phyloP scores from a whole-genome alignment of 345 rosid genomes.

The Lepidium africanum region DNA sequence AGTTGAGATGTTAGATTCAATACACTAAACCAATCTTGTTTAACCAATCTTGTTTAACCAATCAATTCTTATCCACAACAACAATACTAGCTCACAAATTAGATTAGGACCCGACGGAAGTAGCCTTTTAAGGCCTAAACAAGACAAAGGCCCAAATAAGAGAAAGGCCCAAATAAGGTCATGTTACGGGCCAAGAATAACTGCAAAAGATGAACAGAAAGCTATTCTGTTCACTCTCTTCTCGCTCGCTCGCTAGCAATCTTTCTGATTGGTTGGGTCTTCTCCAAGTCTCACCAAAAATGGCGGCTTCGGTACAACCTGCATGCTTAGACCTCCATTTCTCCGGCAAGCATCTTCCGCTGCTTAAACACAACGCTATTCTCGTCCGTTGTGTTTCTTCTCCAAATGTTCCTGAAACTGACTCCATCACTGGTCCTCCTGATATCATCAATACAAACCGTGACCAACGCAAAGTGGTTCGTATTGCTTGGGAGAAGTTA shows the following conservation, averaged over 20 bases:
- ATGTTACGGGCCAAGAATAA: slow-evolving; percentile 2
- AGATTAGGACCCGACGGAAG: too few relatives aligned
- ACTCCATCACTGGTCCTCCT: slow-evolving; percentile 10
- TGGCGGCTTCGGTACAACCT: slow-evolving; percentile 38
- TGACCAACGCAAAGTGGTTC: slow-evolving; percentile 63
- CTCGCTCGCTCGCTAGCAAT: background rate
- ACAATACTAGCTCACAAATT: too few relatives aligned
- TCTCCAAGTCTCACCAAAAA: slow-evolving; percentile 21
- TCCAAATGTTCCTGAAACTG: slow-evolving; percentile 9
- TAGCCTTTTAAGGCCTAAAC: background rate
- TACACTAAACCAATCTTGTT: background rate
- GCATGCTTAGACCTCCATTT: slow-evolving; percentile 28
- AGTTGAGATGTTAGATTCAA: background rate
- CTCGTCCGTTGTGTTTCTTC: slow-evolving; percentile 27
- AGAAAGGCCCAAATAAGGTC: background rate
- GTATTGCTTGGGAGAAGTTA: slow-evolving; percentile 84
- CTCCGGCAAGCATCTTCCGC: slow-evolving; percentile 11
- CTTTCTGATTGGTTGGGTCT: slow-evolving; percentile 21
- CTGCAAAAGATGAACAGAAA: background rate
- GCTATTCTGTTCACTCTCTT: background rate
- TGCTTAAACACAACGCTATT: slow-evolving; percentile 16
- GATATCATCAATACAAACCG: slow-evolving; percentile 22
- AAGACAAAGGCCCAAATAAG: background rate
- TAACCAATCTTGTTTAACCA: background rate
- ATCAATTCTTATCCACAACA: background rate